Evolutionary conservation across 345 rosid genomes (phyloP).

Genomic region (Kandelia obovata): DNA sequence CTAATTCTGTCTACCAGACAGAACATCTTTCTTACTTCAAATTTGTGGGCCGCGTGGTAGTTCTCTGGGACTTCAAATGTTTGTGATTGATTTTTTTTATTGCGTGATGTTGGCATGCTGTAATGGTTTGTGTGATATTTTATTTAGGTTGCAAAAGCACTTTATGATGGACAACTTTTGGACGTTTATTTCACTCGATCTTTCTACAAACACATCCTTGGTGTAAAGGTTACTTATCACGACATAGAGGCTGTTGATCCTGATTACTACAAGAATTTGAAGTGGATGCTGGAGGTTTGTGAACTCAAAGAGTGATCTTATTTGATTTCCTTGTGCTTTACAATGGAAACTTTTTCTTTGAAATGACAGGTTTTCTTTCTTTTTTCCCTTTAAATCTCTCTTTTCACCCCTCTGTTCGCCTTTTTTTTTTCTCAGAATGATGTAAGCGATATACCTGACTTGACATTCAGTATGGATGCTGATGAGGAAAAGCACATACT

Average conservation of each 20-base stretch:
- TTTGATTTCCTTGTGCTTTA: neutral
- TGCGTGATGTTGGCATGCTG: neutral
- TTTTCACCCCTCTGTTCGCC: neutral
- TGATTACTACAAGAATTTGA: constrained; percentile 90
- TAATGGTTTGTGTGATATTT: constrained; percentile 14
- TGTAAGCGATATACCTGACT: constrained; percentile 73
- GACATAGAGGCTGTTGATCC: constrained; percentile 99
- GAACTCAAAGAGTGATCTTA: constrained; percentile 7
- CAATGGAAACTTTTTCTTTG: neutral
- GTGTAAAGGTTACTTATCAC: constrained; percentile 94
- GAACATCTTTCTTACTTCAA: constrained; percentile 97
- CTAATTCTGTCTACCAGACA: constrained; percentile 93
- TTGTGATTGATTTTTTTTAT: constrained; percentile 5
- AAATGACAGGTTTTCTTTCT: neutral
- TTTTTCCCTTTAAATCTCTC: neutral
- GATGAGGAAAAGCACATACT: constrained; percentile 97
- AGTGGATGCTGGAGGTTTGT: constrained; percentile 97
- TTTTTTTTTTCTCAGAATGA: constrained; percentile 59
- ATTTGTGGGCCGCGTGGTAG: constrained; percentile 96
- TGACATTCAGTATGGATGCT: constrained; percentile 97
- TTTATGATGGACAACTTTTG: constrained; percentile 94
- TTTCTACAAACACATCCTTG: constrained; percentile 92
- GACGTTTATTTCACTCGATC: constrained; percentile 96
- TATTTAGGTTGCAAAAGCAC: constrained; percentile 85
- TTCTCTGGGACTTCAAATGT: constrained; percentile 15